Evolutionary conservation across 164 flowering plant genomes (phyloP).

Genomic region (Stephania japonica): DNA sequence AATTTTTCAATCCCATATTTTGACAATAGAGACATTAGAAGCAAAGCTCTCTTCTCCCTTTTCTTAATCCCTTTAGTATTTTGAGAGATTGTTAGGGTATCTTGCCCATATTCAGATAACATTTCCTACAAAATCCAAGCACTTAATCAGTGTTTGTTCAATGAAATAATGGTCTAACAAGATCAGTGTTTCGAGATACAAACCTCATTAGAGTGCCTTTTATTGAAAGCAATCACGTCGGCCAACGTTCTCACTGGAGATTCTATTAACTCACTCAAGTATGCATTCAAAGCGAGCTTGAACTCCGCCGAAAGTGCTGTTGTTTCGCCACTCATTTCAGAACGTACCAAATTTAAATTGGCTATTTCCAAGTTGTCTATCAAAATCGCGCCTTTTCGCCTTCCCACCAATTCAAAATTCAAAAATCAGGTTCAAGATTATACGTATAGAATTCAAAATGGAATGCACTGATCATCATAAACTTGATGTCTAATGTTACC

Average conservation of each 20-base stretch:
- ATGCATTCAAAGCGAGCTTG: constrained; percentile 34
- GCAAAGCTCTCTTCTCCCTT: constrained; percentile 19
- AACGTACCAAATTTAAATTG: constrained; percentile 18
- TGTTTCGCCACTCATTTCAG: constrained; percentile 21
- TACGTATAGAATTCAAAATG: too few relatives aligned
- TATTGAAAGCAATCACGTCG: constrained; percentile 55
- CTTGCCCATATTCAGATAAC: constrained; percentile 29
- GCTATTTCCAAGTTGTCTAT: constrained; percentile 38
- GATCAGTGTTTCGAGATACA: constrained; percentile 16
- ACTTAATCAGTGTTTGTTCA: too few relatives aligned
- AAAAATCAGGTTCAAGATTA: neutral
- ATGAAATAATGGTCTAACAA: too few relatives aligned
- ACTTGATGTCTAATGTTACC: constrained; percentile 17
- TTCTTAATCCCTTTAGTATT: constrained; percentile 35
- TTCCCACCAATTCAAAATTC: neutral
- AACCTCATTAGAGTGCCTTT: constrained; percentile 21
- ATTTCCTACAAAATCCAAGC: constrained; percentile 27
- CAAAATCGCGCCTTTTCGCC: constrained; percentile 32
- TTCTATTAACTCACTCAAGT: constrained; percentile 31
- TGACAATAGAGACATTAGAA: constrained; percentile 17
- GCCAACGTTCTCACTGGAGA: constrained; percentile 57
- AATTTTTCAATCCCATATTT: constrained; percentile 35
- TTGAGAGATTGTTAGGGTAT: constrained; percentile 26
- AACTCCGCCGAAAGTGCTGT: constrained; percentile 39
- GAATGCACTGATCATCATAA: too few relatives aligned